phyloP scores from a whole-genome alignment of 345 rosid genomes.

The Eucalyptus grandis region DNA sequence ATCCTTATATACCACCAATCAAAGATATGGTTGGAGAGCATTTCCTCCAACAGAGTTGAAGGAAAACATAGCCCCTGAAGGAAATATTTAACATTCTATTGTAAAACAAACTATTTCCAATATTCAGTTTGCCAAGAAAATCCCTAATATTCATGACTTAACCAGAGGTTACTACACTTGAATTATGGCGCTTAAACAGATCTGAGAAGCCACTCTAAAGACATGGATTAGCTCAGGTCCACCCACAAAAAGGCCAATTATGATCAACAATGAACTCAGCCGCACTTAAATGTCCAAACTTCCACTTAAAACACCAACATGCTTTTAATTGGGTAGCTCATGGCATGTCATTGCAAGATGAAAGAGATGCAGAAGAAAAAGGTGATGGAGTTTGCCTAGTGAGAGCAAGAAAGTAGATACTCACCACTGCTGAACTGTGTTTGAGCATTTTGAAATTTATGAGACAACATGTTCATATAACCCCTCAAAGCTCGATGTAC shows the following conservation, averaged over 20 bases:
- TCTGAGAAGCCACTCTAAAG: not conserved
- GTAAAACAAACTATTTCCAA: not conserved
- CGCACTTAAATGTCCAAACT: not conserved
- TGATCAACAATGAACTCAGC: not conserved
- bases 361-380: not conserved
- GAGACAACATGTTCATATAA: constrained; percentile 22
- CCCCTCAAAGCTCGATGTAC: constrained; percentile 57
- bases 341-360: not conserved
- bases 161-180: not conserved
- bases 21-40: not conserved
- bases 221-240: not conserved
- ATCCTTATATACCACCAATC: not conserved
- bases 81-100: not conserved
- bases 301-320: not conserved
- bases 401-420: not conserved
- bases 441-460: constrained; percentile 22
- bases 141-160: not conserved
- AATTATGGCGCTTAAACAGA: not conserved
- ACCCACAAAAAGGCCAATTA: not conserved
- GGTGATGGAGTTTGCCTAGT: not conserved
- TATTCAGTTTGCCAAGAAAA: not conserved
- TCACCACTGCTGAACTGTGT: constrained; percentile 24
- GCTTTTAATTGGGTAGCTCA: not conserved
- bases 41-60: not conserved
- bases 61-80: not conserved